Evolutionary conservation across 352 stramenopile genomes (phyloP).

Genomic region (Pythium dissotocum): DNA sequence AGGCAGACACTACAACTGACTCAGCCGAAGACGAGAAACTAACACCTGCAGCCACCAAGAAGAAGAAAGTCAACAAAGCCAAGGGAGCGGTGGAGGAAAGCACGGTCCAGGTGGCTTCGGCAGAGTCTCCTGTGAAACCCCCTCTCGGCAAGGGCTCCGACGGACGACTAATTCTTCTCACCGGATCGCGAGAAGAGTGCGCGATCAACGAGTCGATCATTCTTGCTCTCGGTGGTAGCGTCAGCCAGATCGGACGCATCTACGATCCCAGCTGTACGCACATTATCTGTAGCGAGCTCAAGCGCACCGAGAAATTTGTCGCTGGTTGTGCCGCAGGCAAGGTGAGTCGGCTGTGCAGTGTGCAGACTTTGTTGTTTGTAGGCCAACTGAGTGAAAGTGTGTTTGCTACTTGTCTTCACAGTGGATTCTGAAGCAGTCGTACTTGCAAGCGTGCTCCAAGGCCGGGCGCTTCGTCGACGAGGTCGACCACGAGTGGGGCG

Average conservation of each 20-base stretch:
- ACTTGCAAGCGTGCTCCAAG: slow-evolving; percentile 60
- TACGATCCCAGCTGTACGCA: slow-evolving; percentile 78
- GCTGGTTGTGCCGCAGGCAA: slow-evolving; percentile 80
- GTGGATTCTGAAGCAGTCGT: slow-evolving; percentile 89
- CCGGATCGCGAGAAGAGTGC: slow-evolving; percentile 68
- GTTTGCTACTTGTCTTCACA: slow-evolving; percentile 23
- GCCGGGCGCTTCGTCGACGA: slow-evolving; percentile 78
- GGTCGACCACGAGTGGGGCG: slow-evolving; percentile 69
- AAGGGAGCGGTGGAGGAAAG: background rate
- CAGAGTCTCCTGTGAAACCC: slow-evolving; percentile 9
- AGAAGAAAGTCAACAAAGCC: background rate
- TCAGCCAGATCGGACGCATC: slow-evolving; percentile 64
- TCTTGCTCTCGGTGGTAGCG: slow-evolving; percentile 52
- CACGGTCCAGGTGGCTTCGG: background rate
- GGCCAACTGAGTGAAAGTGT: slow-evolving; percentile 8
- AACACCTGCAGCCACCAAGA: slow-evolving; percentile 24
- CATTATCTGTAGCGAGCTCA: slow-evolving; percentile 87
- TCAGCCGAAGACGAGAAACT: slow-evolving; percentile 2
- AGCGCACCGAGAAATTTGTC: slow-evolving; percentile 88
- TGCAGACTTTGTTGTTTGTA: slow-evolving; percentile 11
- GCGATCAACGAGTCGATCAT: slow-evolving; percentile 80
- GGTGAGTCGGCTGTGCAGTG: slow-evolving; percentile 33
- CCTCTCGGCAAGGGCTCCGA: slow-evolving; percentile 28
- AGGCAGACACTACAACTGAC: background rate
- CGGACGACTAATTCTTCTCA: slow-evolving; percentile 63